Conservation (phyloP, 169 alveolate genomes). For the Plasmodium vivax region DNA sequence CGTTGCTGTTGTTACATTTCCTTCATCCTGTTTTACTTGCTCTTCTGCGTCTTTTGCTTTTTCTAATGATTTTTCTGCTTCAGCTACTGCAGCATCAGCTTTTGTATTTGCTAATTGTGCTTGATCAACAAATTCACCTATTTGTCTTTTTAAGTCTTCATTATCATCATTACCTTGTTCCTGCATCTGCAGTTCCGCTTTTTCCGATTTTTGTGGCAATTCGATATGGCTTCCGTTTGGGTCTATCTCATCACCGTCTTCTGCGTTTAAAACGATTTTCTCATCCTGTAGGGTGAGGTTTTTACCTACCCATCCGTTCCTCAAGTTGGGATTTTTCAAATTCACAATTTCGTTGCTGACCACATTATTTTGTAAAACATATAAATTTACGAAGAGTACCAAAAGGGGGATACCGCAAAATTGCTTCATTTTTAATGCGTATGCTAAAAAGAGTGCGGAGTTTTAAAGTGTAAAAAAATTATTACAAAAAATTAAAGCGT, state of each 20-base stretch:
- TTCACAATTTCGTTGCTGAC: not conserved
- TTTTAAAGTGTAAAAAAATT: no score
- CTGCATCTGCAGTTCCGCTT: not conserved
- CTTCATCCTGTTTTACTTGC: not conserved
- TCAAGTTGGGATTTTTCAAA: not conserved
- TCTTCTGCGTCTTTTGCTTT: no score
- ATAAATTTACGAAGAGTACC: not conserved
- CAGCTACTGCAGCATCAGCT: no score
- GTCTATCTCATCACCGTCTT: not conserved
- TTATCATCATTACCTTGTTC: not conserved
- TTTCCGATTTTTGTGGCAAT: no score
- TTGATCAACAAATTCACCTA: no score
- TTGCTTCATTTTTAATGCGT: slow-evolving; percentile 3
- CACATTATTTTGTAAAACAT: not conserved
- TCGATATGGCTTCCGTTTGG: no score
- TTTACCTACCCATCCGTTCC: not conserved
- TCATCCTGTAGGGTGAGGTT: not conserved
- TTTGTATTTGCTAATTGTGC: no score
- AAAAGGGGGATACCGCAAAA: not conserved
- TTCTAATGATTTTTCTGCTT: no score
- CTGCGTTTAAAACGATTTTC: not conserved
- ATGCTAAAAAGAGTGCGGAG: not conserved
- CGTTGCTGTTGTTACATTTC: not conserved
- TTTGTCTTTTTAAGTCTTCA: not conserved
- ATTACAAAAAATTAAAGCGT: no score